These are phyloP conservation scores for Chlorophyllum brunneum DNA, from an alignment of 768 basidiomycete species.

Conservation along the genomic window DNA sequence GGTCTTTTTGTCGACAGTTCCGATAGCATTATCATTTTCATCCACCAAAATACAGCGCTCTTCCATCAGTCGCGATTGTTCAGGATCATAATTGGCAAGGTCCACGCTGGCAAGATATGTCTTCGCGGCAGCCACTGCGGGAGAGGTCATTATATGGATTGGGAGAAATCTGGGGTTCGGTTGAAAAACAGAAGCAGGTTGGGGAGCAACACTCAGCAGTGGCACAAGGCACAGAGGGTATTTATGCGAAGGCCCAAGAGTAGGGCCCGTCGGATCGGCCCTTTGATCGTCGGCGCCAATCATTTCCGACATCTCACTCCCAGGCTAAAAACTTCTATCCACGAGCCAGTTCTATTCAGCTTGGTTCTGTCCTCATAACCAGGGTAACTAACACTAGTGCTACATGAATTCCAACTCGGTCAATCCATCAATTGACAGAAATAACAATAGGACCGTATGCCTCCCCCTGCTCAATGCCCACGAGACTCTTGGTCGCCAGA, in stretches of 20 bases:
- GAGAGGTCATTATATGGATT: constrained; percentile 45
- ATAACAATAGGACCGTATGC: constrained; percentile 55
- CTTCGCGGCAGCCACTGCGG: constrained; percentile 57
- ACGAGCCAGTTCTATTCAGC: too few species aligned
- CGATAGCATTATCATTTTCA: constrained; percentile 79
- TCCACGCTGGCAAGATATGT: constrained; percentile 72
- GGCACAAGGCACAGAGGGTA: background rate
- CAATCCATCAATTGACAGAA: constrained; percentile 23
- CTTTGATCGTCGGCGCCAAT: background rate
- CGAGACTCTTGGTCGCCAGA: constrained; percentile 69
- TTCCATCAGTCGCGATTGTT: constrained; percentile 94
- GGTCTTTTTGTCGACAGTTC: constrained; percentile 93
- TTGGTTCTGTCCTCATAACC: too few species aligned
- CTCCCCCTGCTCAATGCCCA: constrained; percentile 55
- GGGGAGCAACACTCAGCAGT: background rate
- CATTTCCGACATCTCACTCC: background rate
- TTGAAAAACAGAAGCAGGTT: background rate
- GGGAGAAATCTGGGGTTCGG: background rate
- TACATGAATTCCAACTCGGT: too few species aligned
- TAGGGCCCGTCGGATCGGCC: background rate
- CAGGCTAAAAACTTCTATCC: background rate
- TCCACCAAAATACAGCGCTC: constrained; percentile 92
- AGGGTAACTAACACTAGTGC: background rate
- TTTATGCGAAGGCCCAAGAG: constrained; percentile 1
- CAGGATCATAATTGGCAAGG: constrained; percentile 81